A percentile compares a stretch with the other conserved stretches of the same genome.
Evolutionary conservation across 495 filamentous ascomycete genomes (phyloP).

Genomic region (Bacidia gigantensis): DNA sequence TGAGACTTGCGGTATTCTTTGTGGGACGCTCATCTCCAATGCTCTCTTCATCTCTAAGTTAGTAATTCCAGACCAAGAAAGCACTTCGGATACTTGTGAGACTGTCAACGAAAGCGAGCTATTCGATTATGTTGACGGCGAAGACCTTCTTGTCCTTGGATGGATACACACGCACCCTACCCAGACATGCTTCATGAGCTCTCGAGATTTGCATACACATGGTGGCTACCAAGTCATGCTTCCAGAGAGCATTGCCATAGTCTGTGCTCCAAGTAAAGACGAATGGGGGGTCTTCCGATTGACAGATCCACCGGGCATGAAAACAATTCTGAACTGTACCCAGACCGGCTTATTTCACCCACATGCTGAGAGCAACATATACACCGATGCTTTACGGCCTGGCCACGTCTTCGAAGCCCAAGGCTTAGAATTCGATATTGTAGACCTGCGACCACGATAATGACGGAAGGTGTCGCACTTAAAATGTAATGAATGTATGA

Average conservation of each 20-base stretch:
- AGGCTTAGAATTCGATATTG: constrained; percentile 60
- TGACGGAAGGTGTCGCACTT: background rate
- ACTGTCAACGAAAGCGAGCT: constrained; percentile 71
- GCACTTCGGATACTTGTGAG: constrained; percentile 86
- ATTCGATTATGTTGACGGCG: constrained; percentile 73
- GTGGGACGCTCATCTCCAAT: constrained; percentile 80
- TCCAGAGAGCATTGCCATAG: constrained; percentile 89
- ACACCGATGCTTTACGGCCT: constrained; percentile 66
- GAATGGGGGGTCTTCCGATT: constrained; percentile 86
- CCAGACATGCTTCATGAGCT: constrained; percentile 97
- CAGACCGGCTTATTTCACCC: constrained; percentile 74
- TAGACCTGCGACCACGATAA: constrained; percentile 51
- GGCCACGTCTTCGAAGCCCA: constrained; percentile 78
- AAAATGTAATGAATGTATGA: background rate
- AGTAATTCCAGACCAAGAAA: constrained; percentile 79
- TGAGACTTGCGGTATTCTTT: constrained; percentile 90
- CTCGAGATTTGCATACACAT: constrained; percentile 84
- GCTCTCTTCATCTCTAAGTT: constrained; percentile 80
- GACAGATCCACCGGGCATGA: constrained; percentile 81
- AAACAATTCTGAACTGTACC: constrained; percentile 60
- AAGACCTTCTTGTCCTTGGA: constrained; percentile 79
- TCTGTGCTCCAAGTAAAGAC: constrained; percentile 72
- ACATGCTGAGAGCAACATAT: constrained; percentile 56
- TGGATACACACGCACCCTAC: constrained; percentile 98
- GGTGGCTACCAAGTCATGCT: constrained; percentile 87